A percentile compares a stretch with the other conserved stretches of the same genome.
Evolutionary conservation across 805 yeast genomes (phyloP).

Genomic region (Jamesozyma spencerorum): DNA sequence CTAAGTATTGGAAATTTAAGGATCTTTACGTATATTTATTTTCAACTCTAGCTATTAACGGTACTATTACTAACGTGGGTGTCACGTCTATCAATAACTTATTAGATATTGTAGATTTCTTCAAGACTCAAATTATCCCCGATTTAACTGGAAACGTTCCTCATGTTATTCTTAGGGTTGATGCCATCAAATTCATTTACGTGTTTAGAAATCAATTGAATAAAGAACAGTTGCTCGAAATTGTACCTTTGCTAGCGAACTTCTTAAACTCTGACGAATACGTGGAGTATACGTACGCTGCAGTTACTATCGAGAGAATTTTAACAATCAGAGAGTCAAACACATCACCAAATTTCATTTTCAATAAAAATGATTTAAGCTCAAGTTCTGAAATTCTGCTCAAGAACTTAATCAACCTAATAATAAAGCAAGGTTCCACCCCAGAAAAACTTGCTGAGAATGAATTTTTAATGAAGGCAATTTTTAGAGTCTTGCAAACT

Average conservation of each 20-base stretch:
- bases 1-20: slow-evolving; percentile 68
- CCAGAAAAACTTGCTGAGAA: slow-evolving; percentile 94
- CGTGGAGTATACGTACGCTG: slow-evolving; percentile 87
- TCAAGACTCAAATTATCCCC: slow-evolving; percentile 68
- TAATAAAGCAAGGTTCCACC: slow-evolving; percentile 46
- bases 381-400: slow-evolving; percentile 54
- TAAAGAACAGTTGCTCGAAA: slow-evolving; percentile 68
- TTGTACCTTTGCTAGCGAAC: slow-evolving; percentile 67
- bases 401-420: slow-evolving; percentile 55
- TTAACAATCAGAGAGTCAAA: slow-evolving; percentile 57
- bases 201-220: slow-evolving; percentile 88
- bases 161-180: slow-evolving; percentile 77
- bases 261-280: slow-evolving; percentile 60
- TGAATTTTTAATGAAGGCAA: slow-evolving; percentile 82
- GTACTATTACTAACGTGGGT: slow-evolving; percentile 77
- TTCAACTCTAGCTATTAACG: slow-evolving; percentile 84
- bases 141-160: slow-evolving; percentile 55
- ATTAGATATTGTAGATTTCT: slow-evolving; percentile 81
- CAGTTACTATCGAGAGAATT: slow-evolving; percentile 85
- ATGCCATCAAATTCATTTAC: slow-evolving; percentile 85
- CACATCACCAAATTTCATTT: slow-evolving; percentile 47
- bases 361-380: slow-evolving; percentile 63
- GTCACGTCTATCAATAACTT: slow-evolving; percentile 77
- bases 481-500: slow-evolving; percentile 71
- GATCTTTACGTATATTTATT: slow-evolving; percentile 82